Base-by-base conservation (phyloP, 2,329 filamentous ascomycete genomes). In the Biscogniauxia sp. region DNA sequence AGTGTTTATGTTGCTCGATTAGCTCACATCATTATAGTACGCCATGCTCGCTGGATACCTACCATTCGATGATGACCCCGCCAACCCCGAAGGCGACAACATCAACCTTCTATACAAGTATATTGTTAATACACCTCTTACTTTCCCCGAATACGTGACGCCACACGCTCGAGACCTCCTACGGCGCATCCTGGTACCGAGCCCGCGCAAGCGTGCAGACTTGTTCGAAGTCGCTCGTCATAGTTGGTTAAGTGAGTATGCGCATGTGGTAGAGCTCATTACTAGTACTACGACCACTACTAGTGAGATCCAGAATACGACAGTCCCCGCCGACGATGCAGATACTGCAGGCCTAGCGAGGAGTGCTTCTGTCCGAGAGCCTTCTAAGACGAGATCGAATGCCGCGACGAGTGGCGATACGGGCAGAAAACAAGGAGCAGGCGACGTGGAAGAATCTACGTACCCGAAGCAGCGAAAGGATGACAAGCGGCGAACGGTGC, bases 41-140 rank as follows among this genome's bases (percentile, higher is more conserved):
- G 95, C 95, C 60, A 99, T 99, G 95, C 83, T 99, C 70, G 95
- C 95, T 49, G 95, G 95, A 51, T 99, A 99, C 75, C 83, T 99
- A 13, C 95, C 95, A 2, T 99, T 99, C 72, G 95, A 99, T 70
- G 95, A 99, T 74, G 95, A 99, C 71, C 95, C 95, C 65, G 95
- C 93, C 53, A 99, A 99, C 73, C 95, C 95, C 2, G 95, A 99
- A 77, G 95, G 95, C 67, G 95, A 99, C 76, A 99, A 99, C 74
- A 99, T 99, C 80, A 99, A 99, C 75, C 84, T 99, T 11, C 82
- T 99, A 26, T 99, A 99, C 84, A 98, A 98, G 79, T 99, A 99
- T 78, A 99, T 99, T 69, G 94, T 97, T 61, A 96, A 92, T 58
- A 99, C 95, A 1, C 93, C 94, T 41, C 85, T 99, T 51, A 98